Evolutionary conservation across 257 asterid genomes (phyloP).

Genomic region (Nicotiana obtusifolia): DNA sequence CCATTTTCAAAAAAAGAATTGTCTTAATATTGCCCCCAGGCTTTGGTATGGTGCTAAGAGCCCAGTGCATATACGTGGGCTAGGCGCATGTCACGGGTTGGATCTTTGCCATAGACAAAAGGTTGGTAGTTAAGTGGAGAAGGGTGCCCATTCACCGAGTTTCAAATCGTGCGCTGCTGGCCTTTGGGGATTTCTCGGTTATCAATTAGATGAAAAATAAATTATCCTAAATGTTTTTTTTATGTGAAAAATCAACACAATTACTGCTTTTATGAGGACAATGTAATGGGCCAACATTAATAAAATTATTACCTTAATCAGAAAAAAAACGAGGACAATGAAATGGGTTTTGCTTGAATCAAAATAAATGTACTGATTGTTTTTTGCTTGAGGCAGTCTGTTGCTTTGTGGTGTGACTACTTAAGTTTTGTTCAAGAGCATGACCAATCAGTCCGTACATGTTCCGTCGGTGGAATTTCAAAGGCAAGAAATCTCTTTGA

Average conservation of each 20-base stretch:
- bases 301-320: too few species aligned
- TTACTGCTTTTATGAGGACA: not conserved
- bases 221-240: not conserved
- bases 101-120: not conserved
- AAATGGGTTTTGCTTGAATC: not conserved
- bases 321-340: not conserved
- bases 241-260: not conserved
- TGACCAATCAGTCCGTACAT: constrained; percentile 52
- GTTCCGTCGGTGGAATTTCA: constrained; percentile 57
- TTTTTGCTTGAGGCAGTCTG: constrained; percentile 57
- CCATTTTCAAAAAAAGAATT: too few species aligned
- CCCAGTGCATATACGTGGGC: not conserved
- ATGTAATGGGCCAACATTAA: not conserved
- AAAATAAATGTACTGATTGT: not conserved
- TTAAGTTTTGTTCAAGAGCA: constrained; percentile 68
- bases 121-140: not conserved
- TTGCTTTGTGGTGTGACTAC: constrained; percentile 88
- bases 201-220: not conserved
- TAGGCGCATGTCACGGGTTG: not conserved
- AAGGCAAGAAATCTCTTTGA: constrained; percentile 80
- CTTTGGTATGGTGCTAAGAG: too few species aligned
- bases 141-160: not conserved
- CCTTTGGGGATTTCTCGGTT: not conserved
- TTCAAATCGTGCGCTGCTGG: not conserved
- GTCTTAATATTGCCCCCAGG: not conserved